Evolutionary conservation across 2,329 filamentous ascomycete genomes (phyloP).

Genomic region (Podosphaera leucotricha): DNA sequence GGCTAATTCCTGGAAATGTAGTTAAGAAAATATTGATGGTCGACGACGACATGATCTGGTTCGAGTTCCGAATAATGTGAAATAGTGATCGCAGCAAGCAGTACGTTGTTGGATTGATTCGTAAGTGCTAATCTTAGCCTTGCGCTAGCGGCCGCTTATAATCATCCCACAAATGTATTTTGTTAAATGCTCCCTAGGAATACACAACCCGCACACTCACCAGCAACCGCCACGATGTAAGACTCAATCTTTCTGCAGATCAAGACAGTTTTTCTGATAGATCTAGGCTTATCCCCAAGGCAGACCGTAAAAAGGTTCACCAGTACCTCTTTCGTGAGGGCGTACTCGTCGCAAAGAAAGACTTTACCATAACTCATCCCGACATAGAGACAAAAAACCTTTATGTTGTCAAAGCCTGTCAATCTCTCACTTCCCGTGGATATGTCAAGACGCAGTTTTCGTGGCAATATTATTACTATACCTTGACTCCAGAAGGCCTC

Average conservation of each 20-base stretch:
- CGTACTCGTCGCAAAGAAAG: conserved; percentile 95
- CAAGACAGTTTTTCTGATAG: not conserved
- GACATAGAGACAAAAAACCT: conserved; percentile 99
- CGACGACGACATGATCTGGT: conserved; percentile 26
- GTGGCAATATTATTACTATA: conserved; percentile 99
- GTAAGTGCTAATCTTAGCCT: not conserved
- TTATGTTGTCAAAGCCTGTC: conserved; percentile 95
- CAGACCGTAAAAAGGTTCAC: conserved; percentile 99
- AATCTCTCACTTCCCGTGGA: conserved; percentile 93
- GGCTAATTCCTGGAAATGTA: conserved; percentile 58
- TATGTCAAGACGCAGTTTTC: conserved; percentile 99
- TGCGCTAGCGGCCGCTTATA: not conserved
- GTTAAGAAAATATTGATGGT: conserved; percentile 64
- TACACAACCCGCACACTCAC: not conserved
- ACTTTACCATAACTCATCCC: conserved; percentile 96
- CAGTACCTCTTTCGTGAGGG: conserved; percentile 93
- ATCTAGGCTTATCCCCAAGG: conserved; percentile 93
- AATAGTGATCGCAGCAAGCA: too few relatives aligned
- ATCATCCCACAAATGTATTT: conserved; percentile 1
- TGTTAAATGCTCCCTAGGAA: not conserved
- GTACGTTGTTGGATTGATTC: too few relatives aligned
- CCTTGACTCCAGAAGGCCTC: conserved; percentile 96
- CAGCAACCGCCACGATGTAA: conserved; percentile 23
- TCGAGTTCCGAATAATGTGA: not conserved
- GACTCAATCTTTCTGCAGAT: conserved; percentile 2